Evolutionary conservation across 2,329 filamentous ascomycete species (phyloP), one percentile per base, ranked within the genome.

Genomic region (Ophiognomonia clavigignenti-juglandacearum): DNA sequence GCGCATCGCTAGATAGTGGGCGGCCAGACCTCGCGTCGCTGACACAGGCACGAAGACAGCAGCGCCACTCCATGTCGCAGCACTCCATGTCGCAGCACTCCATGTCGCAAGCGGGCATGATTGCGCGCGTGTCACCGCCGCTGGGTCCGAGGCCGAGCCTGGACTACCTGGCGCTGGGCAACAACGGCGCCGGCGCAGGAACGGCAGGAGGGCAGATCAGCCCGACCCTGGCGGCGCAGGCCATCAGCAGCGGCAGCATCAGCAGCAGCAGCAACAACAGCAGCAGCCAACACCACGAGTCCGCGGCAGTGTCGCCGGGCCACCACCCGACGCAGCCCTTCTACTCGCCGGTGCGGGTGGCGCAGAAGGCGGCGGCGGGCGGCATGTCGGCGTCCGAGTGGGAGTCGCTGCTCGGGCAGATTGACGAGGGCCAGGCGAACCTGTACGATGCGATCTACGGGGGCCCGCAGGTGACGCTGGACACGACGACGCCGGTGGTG

Each of bases 381-480:
- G 68, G 66, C 14, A 74, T 84, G 11, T 82, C 82, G 1, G 69
- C 82, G 8, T 73, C 81, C 0, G 88, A 93, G 57, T 95, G 89
- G 90, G 89, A 95, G 63, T 81, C 84, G 2, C 74, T 95, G 0
- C 74, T 95, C 2, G 83, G 85, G 4, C 85, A 84, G 19, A 82
- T 95, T 62, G 89, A 95, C 57, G 83, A 83, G 29, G 88, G 88
- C 1, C 78, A 85, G 54, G 80, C 83, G 45, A 95, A 92, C 59
- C 85, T 95, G n/a, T 93, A 88, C 64, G 85, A 89, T 59, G 84
- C 83, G 34, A 88, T 89, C 46, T 90, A 90, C 56, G 86, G 86
- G 31, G 85, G 85, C 0, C 74, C 77, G 9, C 73, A 72, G 38
- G 65, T 70, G 52, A 68, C 67, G 4, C 62, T 74, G 26, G 65